Evolutionary conservation across 148 eudicot genomes (phyloP).

Genomic region (Pouteria glomerata): DNA sequence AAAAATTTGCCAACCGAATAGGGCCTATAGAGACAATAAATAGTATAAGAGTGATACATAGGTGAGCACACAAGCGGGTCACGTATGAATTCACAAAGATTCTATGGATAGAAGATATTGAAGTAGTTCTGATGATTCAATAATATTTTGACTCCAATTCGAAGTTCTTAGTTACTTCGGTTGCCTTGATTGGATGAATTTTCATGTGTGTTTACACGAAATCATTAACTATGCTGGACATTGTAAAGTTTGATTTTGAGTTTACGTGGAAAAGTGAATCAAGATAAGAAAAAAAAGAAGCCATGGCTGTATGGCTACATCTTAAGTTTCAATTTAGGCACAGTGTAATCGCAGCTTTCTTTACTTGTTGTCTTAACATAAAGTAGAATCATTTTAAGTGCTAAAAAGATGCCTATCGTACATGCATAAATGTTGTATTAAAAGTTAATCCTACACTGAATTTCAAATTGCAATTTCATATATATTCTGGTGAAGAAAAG

Average conservation of each 20-base stretch:
- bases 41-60: not conserved
- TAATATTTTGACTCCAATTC: no score
- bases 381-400: not conserved
- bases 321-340: not conserved
- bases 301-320: not conserved
- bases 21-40: no score
- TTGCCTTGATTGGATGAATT: no score
- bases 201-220: not conserved
- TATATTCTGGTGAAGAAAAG: no score
- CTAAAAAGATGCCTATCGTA: not conserved
- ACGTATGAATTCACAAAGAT: no score
- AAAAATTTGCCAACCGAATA: no score
- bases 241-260: not conserved
- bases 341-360: not conserved
- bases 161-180: no score
- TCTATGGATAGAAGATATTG: no score
- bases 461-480: no score
- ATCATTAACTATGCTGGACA: not conserved
- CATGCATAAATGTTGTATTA: not conserved
- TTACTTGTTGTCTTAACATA: not conserved
- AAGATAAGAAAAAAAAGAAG: not conserved
- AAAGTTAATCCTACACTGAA: not conserved
- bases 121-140: no score
- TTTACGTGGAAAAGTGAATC: not conserved
- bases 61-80: not conserved